Base-by-base conservation (phyloP, 768 basidiomycete species). In the Suillus alpinus region DNA sequence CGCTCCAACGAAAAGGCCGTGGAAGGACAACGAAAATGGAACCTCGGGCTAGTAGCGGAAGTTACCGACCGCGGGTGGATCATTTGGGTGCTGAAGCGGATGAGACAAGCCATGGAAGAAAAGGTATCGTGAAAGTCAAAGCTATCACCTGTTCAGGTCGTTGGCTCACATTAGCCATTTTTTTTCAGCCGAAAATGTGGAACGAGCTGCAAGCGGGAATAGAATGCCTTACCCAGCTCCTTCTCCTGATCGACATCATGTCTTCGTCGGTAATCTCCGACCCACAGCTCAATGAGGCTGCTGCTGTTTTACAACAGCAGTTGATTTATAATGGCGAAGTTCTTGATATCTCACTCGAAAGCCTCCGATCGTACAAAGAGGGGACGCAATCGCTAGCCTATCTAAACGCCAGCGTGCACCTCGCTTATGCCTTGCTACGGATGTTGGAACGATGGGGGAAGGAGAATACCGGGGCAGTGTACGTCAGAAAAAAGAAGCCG, bases 321-420 rank as follows among this genome's bases (percentile, higher is more conserved):
- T 79, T 99, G 29, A 89, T 98, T 68, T 98, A 98, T 77, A 95
- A 95, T 67, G 95, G 93, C 37, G 94, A 98, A 64, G 87, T 95
- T 18, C 86, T 98, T 58, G 95, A 98, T 66, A 85, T 94, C 26
- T 84, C 94, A 0, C 77, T 95, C 47, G 88, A 90, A 29, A 88
- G 91, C 58, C 73, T 98, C 53, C 80, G 84, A 52, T 78, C 79
- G 29, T 98, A 94, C 79, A 91, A 88, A 65, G 83, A 89, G 50
- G 94, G 87, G 55, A 88, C 92, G 6, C 89, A 91, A 65, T 84
- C 83, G 1, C 75, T 89, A 53, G 86, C 87, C 8, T 98, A 94
- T 76, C 86, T 98, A 57, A 91, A 95, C 70, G 85, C 95, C 1
- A 88, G 91, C 65, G 82, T 99, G 37, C 80, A 91, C 66, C 81